Evolutionary conservation across 2,329 filamentous ascomycete species (phyloP), one percentile per base, ranked within the genome.

Genomic region (Pseudopyricularia cyperi): DNA sequence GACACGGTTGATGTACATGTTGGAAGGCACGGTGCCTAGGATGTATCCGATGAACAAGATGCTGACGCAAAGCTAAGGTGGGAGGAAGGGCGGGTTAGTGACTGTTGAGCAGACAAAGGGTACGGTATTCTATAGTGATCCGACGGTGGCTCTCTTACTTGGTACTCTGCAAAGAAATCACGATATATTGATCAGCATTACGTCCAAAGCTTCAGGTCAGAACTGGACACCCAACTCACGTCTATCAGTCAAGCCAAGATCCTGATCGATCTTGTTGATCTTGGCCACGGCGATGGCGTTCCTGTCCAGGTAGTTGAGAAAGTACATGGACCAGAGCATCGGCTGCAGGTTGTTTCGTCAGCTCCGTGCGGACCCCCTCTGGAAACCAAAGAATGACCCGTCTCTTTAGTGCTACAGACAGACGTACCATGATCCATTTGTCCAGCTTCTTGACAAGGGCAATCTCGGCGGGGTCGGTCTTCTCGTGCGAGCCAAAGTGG

Each of bases 11-110:
- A 50, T n/a, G 11, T 46, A 14, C 7, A 52, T 22, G 22, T 50
- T 52, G 9, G 51, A 52, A 3, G 26, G 46, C 17, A 52, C 24
- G 19, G 42, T 47, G 7, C 34, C 48, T 11, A 52, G 17, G 15
- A 52, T 32, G 35, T 49, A 52, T n/a, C 33, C 51, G 34, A 50
- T 26, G 17, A 24, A 54, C 37, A 39, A 54, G 33, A 52, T 32
- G 30, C 14, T 28, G 47, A 50, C 48, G 22, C 48, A n/a, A 4
- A 48, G 14, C 6, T 35, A 46, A 12, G 7, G 32, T 33, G 7
- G 32, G 12, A 33, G 7, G 32, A 7, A 33, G 7, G 32, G 7
- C 7, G 12, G 32, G 7, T 33, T 7, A 12, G 12, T 33, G 32
- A 12, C 12, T 33, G 32, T 33, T 7, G 32, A n/a, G n/a, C n/a